phyloP scores from a whole-genome alignment of 768 basidiomycete genomes.

The Phylloporus scabripes region DNA sequence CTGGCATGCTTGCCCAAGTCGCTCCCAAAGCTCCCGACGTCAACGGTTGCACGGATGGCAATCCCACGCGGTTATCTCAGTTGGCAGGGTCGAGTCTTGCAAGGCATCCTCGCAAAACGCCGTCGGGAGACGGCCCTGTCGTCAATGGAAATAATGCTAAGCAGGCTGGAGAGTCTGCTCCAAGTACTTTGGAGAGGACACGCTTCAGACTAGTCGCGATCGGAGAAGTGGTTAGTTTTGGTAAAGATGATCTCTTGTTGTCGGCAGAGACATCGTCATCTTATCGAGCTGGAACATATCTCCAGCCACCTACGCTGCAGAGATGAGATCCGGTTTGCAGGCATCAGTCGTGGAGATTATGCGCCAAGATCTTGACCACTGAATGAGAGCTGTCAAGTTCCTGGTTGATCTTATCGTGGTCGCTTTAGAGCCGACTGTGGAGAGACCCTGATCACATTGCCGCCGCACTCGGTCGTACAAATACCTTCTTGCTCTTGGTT shows the following conservation, averaged over 20 bases:
- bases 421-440: conserved; percentile 69
- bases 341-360: not conserved
- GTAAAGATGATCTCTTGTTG: no score
- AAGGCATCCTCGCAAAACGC: not conserved
- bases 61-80: not conserved
- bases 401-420: conserved; percentile 29
- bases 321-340: not conserved
- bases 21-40: not conserved
- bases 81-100: not conserved
- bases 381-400: not conserved
- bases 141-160: not conserved
- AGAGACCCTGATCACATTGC: not conserved
- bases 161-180: no score
- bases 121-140: not conserved
- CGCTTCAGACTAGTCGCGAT: no score
- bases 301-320: no score
- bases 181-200: no score
- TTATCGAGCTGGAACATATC: not conserved
- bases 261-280: no score
- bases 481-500: not conserved
- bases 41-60: not conserved
- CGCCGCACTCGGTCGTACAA: not conserved
- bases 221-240: no score
- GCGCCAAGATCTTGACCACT: not conserved
- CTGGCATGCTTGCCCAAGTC: not conserved